phyloP scores from a whole-genome alignment of 208 protist species.

The Leishmania amazonensis region DNA sequence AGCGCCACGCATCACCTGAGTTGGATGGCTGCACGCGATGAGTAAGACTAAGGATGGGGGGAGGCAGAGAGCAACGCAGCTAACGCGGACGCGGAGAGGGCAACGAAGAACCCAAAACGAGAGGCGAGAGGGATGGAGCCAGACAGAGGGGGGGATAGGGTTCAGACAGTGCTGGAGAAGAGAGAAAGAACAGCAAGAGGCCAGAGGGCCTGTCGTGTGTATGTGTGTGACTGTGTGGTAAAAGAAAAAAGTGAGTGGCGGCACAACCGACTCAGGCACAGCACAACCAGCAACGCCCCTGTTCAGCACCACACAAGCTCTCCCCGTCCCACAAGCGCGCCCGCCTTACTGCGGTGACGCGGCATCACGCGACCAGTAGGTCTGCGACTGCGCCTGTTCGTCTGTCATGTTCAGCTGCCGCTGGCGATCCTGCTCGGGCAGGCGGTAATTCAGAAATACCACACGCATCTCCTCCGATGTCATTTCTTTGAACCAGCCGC shows the following conservation, averaged over 20 bases:
- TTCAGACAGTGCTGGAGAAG: constrained; percentile 9
- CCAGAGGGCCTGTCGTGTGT: neutral
- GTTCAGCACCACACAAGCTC: neutral
- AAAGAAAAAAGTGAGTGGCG: neutral
- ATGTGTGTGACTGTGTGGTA: neutral
- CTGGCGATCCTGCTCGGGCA: constrained; percentile 49
- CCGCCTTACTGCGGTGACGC: neutral
- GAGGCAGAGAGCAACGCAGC: neutral
- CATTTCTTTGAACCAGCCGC: constrained; percentile 89
- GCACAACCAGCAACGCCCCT: neutral
- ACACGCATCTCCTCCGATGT: constrained; percentile 72
- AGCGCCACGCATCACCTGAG: neutral
- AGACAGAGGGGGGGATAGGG: neutral
- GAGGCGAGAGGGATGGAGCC: neutral
- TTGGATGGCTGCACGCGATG: neutral
- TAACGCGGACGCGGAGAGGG: neutral
- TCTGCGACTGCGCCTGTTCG: constrained; percentile 28
- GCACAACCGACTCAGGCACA: constrained; percentile 1
- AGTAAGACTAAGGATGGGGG: neutral
- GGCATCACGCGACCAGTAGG: constrained; percentile 53
- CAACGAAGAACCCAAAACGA: neutral
- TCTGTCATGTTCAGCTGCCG: constrained; percentile 41
- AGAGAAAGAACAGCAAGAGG: constrained; percentile 6
- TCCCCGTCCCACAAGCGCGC: neutral
- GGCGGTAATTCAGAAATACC: constrained; percentile 76